Evolutionary conservation across 2,329 filamentous ascomycete species (phyloP), one percentile per base, ranked within the genome.

Genomic region (Curvularia spicifera): DNA sequence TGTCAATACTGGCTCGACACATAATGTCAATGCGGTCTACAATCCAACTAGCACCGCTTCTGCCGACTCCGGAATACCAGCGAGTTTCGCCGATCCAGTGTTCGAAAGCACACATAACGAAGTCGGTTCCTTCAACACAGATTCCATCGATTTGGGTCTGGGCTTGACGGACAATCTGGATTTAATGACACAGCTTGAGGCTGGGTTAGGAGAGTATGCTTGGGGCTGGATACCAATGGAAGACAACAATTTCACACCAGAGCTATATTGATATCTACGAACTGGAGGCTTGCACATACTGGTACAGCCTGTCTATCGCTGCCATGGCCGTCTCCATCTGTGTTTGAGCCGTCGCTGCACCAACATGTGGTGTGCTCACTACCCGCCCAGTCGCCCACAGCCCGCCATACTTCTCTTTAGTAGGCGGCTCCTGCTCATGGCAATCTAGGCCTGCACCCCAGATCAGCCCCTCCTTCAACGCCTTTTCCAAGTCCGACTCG

Each of bases 281-380:
- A 40, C 5, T 46, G 20, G 12, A 42, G 33, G 43, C 42, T 44
- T 26, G 26, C 22, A 67, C 61, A n/a, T 62, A 64, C 13, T 65
- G 60, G 9, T 37, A 28, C 39, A 67, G 51, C 31, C 50, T 51
- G 58, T 78, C 72, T 2, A 79, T 70, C 9, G 76, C 78, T 22
- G 71, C 71, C 54, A 70, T 71, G 0, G 75, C 77, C 44, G 73
- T 77, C 13, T 68, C 67, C 42, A 71, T 69, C 58, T 79, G 79
- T 4, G 72, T 77, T 52, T 76, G 68, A 4, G 63, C 65, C 1
- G 81, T 83, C 0, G 80, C 76, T 1, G 80, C 81, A 7, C 81
- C 82, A 44, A 83, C 59, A 71, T 85, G 83, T n/a, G 82, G 82
- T 33, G 78, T 82, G 22, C 82, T 70, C 1, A 83, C 74, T 51